Evolutionary conservation across 2,329 filamentous ascomycete genomes (phyloP).

Genomic region (Zymoseptoria pseudotritici): DNA sequence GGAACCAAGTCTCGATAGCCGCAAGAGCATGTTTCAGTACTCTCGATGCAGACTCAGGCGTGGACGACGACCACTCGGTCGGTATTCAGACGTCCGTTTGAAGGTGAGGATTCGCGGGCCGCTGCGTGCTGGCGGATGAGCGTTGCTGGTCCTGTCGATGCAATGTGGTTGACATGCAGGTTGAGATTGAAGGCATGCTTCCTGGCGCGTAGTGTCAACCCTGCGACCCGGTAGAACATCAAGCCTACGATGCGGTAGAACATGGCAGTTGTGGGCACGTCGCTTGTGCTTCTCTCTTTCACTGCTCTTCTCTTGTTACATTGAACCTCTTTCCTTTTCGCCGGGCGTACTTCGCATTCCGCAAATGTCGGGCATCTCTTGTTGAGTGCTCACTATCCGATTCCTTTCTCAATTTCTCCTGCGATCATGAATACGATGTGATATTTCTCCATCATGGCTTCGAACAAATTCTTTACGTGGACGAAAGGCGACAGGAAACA

Average conservation of each 20-base stretch:
- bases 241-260: background rate
- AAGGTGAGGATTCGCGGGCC: background rate
- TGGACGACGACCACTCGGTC: background rate
- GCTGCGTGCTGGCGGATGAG: background rate
- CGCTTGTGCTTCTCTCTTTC: background rate
- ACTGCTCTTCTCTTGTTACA: background rate
- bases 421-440: conserved; percentile 2
- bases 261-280: background rate
- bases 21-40: background rate
- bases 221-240: background rate
- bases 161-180: background rate
- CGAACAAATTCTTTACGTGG: conserved; percentile 39
- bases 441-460: conserved; percentile 25
- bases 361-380: background rate
- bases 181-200: too few species aligned
- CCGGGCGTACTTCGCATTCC: background rate
- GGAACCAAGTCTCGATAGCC: background rate
- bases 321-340: background rate
- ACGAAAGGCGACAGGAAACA: conserved; percentile 33
- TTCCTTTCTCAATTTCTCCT: background rate
- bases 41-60: background rate
- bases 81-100: background rate
- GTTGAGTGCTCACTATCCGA: background rate
- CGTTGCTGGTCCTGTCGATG: background rate
- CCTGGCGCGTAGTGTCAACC: background rate